Base-by-base conservation (phyloP, 257 asterid species). In the Lavandula angustifolia region DNA sequence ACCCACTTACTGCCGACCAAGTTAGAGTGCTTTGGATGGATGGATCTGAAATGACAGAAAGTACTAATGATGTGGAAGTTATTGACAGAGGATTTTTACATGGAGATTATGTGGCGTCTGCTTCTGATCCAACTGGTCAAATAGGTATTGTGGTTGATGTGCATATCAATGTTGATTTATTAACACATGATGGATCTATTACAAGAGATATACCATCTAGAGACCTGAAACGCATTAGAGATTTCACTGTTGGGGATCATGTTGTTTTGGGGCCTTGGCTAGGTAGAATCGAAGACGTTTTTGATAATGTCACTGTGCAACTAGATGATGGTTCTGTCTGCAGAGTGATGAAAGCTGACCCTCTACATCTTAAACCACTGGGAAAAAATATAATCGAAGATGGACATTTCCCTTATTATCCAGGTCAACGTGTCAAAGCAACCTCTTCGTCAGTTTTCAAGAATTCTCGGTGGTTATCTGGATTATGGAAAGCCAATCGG, bases 191-290 rank as follows among this genome's bases (percentile, higher is more conserved):
- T 72, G 96, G 89, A 54, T 81, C 85, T 67, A 44, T 85, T 65
- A 42, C 82, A 50, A 71, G 69, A 75, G 81, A 82, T 67, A 80
- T 70, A 69, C 73, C 95, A 71, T 76, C 95, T 46, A 76, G 72
- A 68, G 87, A 88, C 55, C 63, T 94, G 78, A 83, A 54, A 67
- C 92, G 99, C 46, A 74, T 94, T 46, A 78, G 95, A 80, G 91
- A 88, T 66, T 94, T 91, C 66, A 82, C 92, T 31, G 76, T 88
- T 64, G 99, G 99, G 52, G 99, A 94, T 73, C 87, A 91, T 75
- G 95, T 94, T 6, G 87, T 91, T 66, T 89, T 81, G 62, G 99
- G 98, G 68, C 95, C 96, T n/a, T 94, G 99, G 99, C 78, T 94
- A 53, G 99, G 99, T 74, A 86, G 98, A 68, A 76, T 94, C 40